A percentile compares a stretch with the other conserved stretches of the same genome.
Conservation (phyloP, 228 moss, liverwort and hornwort species). For the Sphagnum magellanicum region DNA sequence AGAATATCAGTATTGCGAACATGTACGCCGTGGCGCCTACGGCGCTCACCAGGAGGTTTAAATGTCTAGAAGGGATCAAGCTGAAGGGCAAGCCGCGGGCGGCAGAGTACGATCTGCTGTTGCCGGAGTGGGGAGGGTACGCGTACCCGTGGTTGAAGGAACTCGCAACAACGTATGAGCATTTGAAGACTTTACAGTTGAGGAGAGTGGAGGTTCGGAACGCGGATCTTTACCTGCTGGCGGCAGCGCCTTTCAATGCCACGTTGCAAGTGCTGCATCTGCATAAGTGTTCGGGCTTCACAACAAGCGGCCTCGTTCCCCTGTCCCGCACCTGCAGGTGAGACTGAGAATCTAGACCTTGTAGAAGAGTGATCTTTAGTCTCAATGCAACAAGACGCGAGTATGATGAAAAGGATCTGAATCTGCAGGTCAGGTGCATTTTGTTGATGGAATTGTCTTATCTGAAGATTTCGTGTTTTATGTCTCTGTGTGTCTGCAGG, state of each 20-base stretch:
- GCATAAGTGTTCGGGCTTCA: slow-evolving; percentile 76
- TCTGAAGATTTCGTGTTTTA: background rate
- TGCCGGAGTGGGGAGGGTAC: slow-evolving; percentile 75
- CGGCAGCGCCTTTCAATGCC: slow-evolving; percentile 24
- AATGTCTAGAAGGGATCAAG: slow-evolving; percentile 49
- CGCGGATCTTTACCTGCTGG: slow-evolving; percentile 53
- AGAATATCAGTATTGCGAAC: slow-evolving; percentile 63
- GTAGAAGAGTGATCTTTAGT: too few relatives aligned
- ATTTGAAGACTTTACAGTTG: slow-evolving; percentile 59
- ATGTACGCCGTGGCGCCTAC: slow-evolving; percentile 58
- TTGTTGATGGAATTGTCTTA: background rate
- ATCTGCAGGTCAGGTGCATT: background rate
- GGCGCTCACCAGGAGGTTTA: slow-evolving; percentile 55
- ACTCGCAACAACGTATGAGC: slow-evolving; percentile 31
- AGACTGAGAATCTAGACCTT: background rate
- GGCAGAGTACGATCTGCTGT: slow-evolving; percentile 48
- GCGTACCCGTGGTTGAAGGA: slow-evolving; percentile 76
- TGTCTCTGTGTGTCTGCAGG: slow-evolving; percentile 18
- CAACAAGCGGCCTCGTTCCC: slow-evolving; percentile 48
- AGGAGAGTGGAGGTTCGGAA: slow-evolving; percentile 68
- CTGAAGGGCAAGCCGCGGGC: slow-evolving; percentile 81
- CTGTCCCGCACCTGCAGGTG: slow-evolving; percentile 62
- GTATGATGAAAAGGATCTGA: background rate
- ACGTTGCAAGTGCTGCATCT: slow-evolving; percentile 51
- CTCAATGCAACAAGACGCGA: too few relatives aligned